These are phyloP conservation scores for Beta macrorhiza DNA, from an alignment of 179 eudicot species.

Conservation along the genomic window DNA sequence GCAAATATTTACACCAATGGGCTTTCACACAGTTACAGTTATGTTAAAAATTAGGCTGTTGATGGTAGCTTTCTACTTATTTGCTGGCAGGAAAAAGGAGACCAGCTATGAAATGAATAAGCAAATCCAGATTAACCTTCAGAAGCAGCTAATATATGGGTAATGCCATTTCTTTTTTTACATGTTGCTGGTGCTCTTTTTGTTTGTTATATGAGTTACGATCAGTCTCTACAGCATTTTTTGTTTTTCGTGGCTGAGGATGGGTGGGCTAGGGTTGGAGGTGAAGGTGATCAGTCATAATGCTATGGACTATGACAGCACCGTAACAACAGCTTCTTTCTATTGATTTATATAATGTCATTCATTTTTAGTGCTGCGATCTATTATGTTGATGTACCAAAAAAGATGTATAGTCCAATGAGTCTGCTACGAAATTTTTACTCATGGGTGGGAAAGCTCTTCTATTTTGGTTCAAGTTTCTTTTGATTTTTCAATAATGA, in stretches of 20 bases:
- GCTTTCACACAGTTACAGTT: background rate
- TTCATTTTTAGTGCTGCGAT: too few species aligned
- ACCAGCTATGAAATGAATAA: constrained; percentile 63
- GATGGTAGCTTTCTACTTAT: constrained; percentile 2
- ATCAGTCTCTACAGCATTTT: background rate
- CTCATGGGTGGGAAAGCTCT: too few species aligned
- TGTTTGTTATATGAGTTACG: background rate
- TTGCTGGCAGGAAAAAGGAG: constrained; percentile 71
- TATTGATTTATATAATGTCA: too few species aligned
- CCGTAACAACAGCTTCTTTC: background rate
- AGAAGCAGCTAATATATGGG: constrained; percentile 81
- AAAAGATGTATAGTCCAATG: too few species aligned
- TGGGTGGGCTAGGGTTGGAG: background rate
- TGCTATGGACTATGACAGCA: background rate
- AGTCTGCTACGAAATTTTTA: too few species aligned
- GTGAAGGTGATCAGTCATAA: background rate
- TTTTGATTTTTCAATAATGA: background rate
- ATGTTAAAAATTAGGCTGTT: background rate
- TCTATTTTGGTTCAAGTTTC: background rate
- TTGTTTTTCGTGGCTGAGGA: background rate
- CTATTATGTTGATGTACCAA: too few species aligned
- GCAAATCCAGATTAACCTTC: constrained; percentile 74
- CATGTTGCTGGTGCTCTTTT: background rate
- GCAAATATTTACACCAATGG: constrained; percentile 4
- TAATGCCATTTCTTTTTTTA: constrained; percentile 31